Conservation (phyloP, 2,329 filamentous ascomycete species). For the Thielaviopsis musarum region DNA sequence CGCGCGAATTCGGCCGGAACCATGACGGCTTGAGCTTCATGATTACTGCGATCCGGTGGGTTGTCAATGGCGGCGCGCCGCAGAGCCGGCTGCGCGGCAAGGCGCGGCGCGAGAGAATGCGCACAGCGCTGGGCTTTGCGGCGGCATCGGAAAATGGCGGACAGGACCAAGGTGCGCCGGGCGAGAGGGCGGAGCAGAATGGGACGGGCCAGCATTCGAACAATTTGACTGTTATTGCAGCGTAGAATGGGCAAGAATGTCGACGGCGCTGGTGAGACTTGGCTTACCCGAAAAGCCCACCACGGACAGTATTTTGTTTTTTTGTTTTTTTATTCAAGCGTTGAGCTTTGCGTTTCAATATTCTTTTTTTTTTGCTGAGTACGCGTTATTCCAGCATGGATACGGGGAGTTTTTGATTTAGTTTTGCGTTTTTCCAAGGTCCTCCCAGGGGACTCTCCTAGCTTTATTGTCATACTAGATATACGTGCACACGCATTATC, state of each 20-base stretch:
- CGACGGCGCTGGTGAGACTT: slow-evolving; percentile 13
- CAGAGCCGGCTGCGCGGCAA: slow-evolving; percentile 39
- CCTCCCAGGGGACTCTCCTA: neutral
- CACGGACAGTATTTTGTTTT: neutral
- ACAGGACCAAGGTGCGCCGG: neutral
- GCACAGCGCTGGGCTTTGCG: slow-evolving; percentile 33
- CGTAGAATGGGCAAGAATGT: slow-evolving; percentile 17
- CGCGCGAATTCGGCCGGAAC: slow-evolving; percentile 56
- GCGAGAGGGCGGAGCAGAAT: slow-evolving; percentile 16
- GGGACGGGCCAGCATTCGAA: slow-evolving; percentile 17
- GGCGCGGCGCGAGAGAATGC: slow-evolving; percentile 38
- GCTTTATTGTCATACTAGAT: neutral
- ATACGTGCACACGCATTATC: neutral
- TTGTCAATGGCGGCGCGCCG: slow-evolving; percentile 53
- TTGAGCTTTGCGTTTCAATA: too few relatives aligned
- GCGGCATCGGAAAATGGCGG: too few relatives aligned
- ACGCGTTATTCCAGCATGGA: too few relatives aligned
- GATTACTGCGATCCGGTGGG: slow-evolving; percentile 68
- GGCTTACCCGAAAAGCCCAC: too few relatives aligned
- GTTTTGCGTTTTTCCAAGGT: too few relatives aligned
- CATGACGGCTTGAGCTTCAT: slow-evolving; percentile 87
- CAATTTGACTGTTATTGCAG: slow-evolving; percentile 7
- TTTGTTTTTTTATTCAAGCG: neutral
- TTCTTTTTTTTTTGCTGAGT: too few relatives aligned
- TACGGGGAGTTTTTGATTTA: too few relatives aligned